Evolutionary conservation across 2,329 filamentous ascomycete species (phyloP).

Genomic region (Fusarium concolor): DNA sequence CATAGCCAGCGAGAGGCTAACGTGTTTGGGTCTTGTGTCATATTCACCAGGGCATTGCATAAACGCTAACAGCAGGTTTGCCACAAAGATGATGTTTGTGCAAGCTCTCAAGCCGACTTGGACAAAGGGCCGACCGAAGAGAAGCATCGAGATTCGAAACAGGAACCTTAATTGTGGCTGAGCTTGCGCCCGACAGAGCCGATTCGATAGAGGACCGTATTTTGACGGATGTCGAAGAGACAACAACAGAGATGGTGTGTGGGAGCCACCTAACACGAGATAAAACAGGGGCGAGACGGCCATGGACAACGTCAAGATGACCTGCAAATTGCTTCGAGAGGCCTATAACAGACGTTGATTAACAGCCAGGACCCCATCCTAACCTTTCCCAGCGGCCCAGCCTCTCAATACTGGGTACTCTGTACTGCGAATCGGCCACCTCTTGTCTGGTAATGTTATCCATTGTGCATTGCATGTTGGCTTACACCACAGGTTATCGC

Average conservation of each 20-base stretch:
- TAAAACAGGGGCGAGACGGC: conserved; percentile 34
- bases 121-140: conserved; percentile 31
- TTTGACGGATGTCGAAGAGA: conserved; percentile 8
- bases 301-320: conserved; percentile 35
- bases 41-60: conserved; percentile 12
- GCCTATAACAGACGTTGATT: conserved; percentile 10
- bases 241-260: conserved; percentile 45
- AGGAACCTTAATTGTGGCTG: conserved; percentile 31
- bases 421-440: conserved; percentile 7
- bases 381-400: conserved; percentile 12
- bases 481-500: conserved; percentile 14
- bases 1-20: conserved; percentile 23
- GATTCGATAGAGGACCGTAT: neutral
- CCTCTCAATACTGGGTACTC: neutral
- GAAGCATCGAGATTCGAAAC: conserved; percentile 37
- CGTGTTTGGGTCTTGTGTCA: conserved; percentile 2
- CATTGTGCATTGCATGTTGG: conserved; percentile 1
- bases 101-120: conserved; percentile 3
- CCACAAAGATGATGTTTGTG: conserved; percentile 22
- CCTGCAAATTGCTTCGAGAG: conserved; percentile 15
- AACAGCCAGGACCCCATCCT: conserved; percentile 4
- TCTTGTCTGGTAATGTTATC: too few relatives aligned
- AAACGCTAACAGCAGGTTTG: conserved; percentile 18
- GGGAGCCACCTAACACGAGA: conserved; percentile 50
- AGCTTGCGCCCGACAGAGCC: conserved; percentile 18